phyloP scores from a whole-genome alignment of 345 rosid genomes.

The Eucalyptus erythrocorys region DNA sequence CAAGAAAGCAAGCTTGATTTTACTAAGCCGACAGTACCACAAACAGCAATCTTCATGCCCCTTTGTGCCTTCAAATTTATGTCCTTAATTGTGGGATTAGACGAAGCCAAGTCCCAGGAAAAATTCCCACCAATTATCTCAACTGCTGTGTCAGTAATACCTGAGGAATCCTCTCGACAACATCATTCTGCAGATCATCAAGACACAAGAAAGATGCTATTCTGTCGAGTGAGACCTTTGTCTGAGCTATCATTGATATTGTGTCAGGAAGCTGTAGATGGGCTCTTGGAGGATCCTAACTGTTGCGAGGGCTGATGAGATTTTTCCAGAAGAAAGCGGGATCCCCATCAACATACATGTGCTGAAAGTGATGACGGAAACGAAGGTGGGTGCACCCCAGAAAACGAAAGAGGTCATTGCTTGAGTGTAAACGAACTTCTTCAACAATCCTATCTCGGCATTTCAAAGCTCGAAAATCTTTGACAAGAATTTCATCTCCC shows the following conservation, averaged over 20 bases:
- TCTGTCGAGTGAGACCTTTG: constrained; percentile 63
- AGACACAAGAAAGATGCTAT: constrained; percentile 46
- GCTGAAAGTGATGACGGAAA: constrained; percentile 47
- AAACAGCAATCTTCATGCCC: constrained; percentile 72
- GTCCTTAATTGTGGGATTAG: constrained; percentile 36
- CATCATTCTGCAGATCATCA: constrained; percentile 40
- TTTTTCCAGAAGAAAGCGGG: constrained; percentile 60
- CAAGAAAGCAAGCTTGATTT: constrained; percentile 72
- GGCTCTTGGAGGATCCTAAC: constrained; percentile 59
- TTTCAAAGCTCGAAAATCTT: constrained; percentile 38
- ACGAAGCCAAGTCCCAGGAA: constrained; percentile 43
- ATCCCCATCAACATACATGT: constrained; percentile 44
- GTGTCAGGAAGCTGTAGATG: constrained; percentile 52
- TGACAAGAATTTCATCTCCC: constrained; percentile 71
- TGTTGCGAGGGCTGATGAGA: constrained; percentile 65
- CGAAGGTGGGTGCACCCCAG: constrained; percentile 62
- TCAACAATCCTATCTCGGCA: constrained; percentile 47
- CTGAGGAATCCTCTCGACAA: constrained; percentile 29
- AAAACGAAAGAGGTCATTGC: constrained; percentile 44
- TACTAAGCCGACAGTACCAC: constrained; percentile 73
- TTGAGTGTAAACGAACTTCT: constrained; percentile 32
- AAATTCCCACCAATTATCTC: constrained; percentile 43
- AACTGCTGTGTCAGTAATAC: constrained; percentile 27
- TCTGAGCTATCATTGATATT: constrained; percentile 50
- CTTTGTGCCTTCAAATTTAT: constrained; percentile 27